Conservation (phyloP, 179 eudicot genomes). For the Spergularia azorica region DNA sequence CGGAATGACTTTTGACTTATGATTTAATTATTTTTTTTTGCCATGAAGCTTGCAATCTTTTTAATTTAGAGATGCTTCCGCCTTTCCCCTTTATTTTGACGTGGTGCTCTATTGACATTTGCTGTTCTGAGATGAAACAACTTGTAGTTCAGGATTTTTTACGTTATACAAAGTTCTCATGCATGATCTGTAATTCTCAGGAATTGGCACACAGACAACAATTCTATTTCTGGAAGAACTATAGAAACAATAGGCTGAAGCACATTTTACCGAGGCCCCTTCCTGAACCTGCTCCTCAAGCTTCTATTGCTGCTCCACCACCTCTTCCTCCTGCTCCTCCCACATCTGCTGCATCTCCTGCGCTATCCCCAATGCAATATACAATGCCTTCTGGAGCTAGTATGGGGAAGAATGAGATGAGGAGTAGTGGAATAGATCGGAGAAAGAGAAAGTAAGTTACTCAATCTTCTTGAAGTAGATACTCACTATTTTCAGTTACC, state of each 20-base stretch:
- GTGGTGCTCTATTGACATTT: too few species aligned
- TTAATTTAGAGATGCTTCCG: neutral
- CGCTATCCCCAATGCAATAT: slow-evolving; percentile 79
- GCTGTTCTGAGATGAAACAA: too few species aligned
- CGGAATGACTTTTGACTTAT: too few species aligned
- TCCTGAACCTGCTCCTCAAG: slow-evolving; percentile 61
- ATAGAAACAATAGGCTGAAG: slow-evolving; percentile 88
- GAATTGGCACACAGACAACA: slow-evolving; percentile 95
- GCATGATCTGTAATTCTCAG: slow-evolving; percentile 36
- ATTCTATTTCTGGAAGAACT: slow-evolving; percentile 91
- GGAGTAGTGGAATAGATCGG: slow-evolving; percentile 66
- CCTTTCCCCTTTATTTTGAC: neutral
- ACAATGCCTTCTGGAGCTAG: slow-evolving; percentile 61
- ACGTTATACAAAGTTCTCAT: slow-evolving; percentile 6
- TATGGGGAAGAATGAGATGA: slow-evolving; percentile 63
- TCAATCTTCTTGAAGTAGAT: slow-evolving; percentile 6
- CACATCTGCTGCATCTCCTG: slow-evolving; percentile 62
- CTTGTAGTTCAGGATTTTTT: neutral
- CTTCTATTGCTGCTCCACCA: slow-evolving; percentile 47
- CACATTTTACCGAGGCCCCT: slow-evolving; percentile 86
- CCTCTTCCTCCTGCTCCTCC: slow-evolving; percentile 52
- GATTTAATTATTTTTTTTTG: neutral
- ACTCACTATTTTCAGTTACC: neutral
- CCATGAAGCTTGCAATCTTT: neutral
- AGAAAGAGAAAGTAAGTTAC: slow-evolving; percentile 83